Conservation (phyloP, 306 rosid genomes). For the Mimosa bimucronata region DNA sequence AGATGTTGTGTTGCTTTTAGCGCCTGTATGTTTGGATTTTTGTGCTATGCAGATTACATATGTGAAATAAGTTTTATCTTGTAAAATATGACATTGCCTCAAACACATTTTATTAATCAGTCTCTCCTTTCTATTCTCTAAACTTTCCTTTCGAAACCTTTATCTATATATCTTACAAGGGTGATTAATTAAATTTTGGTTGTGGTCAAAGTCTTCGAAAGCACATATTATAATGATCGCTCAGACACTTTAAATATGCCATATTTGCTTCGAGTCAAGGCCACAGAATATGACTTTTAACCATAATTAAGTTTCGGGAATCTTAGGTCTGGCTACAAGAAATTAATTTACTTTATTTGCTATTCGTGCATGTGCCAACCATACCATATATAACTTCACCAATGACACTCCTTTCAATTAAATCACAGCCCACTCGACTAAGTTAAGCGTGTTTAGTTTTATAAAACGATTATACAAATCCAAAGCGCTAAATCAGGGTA, state of each 20-base stretch:
- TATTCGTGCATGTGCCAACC: constrained; percentile 24
- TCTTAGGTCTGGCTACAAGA: constrained; percentile 9
- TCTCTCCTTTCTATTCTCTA: no score
- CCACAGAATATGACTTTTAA: constrained; percentile 35
- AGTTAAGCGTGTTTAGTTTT: neutral
- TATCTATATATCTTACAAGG: neutral
- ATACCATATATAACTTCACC: constrained; percentile 28
- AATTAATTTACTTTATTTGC: constrained; percentile 9
- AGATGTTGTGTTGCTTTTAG: no score
- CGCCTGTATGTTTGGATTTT: no score
- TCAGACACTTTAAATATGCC: neutral
- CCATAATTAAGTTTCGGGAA: constrained; percentile 14
- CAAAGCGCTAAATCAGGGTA: constrained; percentile 29
- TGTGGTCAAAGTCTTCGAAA: constrained; percentile 10
- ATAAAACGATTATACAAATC: neutral
- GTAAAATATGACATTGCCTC: no score
- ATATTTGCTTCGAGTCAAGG: constrained; percentile 32
- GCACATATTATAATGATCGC: neutral
- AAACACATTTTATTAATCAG: no score
- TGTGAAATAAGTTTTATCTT: no score
- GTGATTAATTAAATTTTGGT: constrained; percentile 12
- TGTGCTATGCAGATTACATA: no score
- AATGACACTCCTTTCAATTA: constrained; percentile 15
- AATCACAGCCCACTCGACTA: constrained; percentile 10
- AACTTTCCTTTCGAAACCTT: neutral